Percentiles rank a stretch among this genome's conserved stretches.
These are phyloP conservation scores for Thalia dealbata DNA, from an alignment of 176 grass and related monocot species.

Conservation along the genomic window DNA sequence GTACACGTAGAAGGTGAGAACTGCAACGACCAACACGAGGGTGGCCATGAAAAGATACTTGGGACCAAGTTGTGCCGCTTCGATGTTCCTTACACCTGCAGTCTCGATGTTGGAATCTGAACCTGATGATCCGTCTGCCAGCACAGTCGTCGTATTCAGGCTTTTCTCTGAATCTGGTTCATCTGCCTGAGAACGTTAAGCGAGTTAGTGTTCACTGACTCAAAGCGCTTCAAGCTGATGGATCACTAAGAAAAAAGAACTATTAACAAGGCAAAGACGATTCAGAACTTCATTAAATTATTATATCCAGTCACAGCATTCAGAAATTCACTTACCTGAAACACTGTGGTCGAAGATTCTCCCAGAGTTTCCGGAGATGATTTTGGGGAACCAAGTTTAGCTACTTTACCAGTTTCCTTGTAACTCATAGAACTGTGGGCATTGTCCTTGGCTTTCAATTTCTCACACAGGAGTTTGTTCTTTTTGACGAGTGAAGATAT, in stretches of 20 bases:
- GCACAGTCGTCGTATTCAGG: constrained; percentile 3
- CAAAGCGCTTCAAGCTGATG: neutral
- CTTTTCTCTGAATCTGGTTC: constrained; percentile 28
- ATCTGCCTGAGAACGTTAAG: constrained; percentile 29
- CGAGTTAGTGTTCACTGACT: constrained; percentile 3
- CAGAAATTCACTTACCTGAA: constrained; percentile 24
- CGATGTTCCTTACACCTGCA: constrained; percentile 30
- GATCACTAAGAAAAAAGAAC: too few species aligned
- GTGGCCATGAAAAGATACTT: constrained; percentile 37
- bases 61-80: constrained; percentile 33
- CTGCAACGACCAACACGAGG: constrained; percentile 29
- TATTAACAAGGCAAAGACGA: neutral
- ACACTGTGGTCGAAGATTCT: constrained; percentile 28
- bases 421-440: constrained; percentile 17
- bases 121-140: constrained; percentile 23
- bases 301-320: neutral
- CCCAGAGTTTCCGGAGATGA: constrained; percentile 21
- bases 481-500: constrained; percentile 63
- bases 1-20: constrained; percentile 19
- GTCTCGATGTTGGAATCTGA: constrained; percentile 26
- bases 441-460: constrained; percentile 33
- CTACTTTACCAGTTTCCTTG: constrained; percentile 29
- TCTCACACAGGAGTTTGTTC: constrained; percentile 61
- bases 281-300: too few species aligned
- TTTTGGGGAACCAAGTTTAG: constrained; percentile 24